phyloP scores from a whole-genome alignment of 805 yeast species.

The Spencermartinsiella europaea region DNA sequence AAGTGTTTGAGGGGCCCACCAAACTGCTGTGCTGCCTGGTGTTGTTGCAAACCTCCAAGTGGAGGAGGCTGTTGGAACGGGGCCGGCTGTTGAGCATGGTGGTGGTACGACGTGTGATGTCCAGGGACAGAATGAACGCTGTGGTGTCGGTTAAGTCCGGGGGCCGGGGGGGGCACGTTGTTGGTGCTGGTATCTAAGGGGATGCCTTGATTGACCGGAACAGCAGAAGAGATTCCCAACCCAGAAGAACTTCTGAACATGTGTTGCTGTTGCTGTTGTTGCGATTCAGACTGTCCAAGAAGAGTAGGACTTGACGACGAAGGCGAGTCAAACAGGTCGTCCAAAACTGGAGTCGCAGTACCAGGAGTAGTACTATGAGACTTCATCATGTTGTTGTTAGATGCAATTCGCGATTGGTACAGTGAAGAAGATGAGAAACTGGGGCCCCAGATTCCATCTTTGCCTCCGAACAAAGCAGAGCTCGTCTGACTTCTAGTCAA shows the following conservation, averaged over 20 bases:
- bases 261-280: conserved; percentile 14
- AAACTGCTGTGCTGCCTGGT: background rate
- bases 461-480: conserved; percentile 21
- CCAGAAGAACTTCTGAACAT: background rate
- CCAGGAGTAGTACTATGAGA: conserved; percentile 8
- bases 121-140: background rate
- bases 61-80: too few species aligned
- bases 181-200: background rate
- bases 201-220: background rate
- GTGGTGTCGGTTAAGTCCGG: conserved; percentile 3
- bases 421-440: conserved; percentile 7
- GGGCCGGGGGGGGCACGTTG: background rate
- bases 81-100: background rate
- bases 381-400: background rate
- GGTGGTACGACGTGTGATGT: background rate
- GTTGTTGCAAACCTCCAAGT: background rate
- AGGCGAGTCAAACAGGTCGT: background rate
- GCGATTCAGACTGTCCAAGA: conserved; percentile 3
- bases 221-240: background rate
- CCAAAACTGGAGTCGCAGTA: conserved; percentile 14
- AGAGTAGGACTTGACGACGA: conserved; percentile 1
- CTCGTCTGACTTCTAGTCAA: conserved; percentile 17
- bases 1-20: background rate
- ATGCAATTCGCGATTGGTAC: background rate
- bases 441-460: conserved; percentile 20